Evolutionary conservation across 2,329 filamentous ascomycete species (phyloP), one percentile per base, ranked within the genome.

Genomic region (Sarocladiaceae sp.): DNA sequence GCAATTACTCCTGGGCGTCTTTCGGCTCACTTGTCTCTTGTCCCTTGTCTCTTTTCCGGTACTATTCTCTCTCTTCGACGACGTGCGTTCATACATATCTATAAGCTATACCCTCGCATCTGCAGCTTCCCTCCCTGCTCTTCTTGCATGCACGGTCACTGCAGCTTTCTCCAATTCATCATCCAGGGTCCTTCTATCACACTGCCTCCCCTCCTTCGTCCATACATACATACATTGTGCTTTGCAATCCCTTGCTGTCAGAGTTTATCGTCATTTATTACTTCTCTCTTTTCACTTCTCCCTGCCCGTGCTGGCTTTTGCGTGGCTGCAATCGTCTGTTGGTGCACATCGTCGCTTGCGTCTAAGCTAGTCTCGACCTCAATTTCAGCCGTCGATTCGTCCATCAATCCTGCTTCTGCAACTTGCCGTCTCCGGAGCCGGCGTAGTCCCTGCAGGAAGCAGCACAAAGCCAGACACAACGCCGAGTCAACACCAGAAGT

Each of bases 271-370:
- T n/a, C 33, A n/a, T 8, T 17, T 36, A 8, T 17, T 36, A 5
- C 33, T 36, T n/a, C 33, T 22, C 17, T 23, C 40, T 23, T 44
- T 22, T 44, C 40, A 28, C 40, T 23, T 23, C 22, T 44, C 40
- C 22, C 40, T 44, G n/a, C n/a, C n/a, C n/a, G n/a, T n/a, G n/a
- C 20, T 26, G 40, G 22, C 40, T 44, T 44, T n/a, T n/a, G n/a
- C n/a, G n/a, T n/a, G n/a, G 40, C 40, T 44, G 40, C 40, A 44
- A 44, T 44, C 40, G 40, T 44, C 40, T 22, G 5, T n/a, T 23
- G 13, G 20, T 44, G 22, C 40, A 22, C 23, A 23, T 44, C 40
- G 40, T 44, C 40, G 40, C 40, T 28, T 44, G 40, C 40, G 40
- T 44, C 40, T 44, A 44, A 44, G 40, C 40, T 44, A 44, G 23